Conservation (phyloP, 1,284 basidiomycete genomes). For the Puccinia sorghi region DNA sequence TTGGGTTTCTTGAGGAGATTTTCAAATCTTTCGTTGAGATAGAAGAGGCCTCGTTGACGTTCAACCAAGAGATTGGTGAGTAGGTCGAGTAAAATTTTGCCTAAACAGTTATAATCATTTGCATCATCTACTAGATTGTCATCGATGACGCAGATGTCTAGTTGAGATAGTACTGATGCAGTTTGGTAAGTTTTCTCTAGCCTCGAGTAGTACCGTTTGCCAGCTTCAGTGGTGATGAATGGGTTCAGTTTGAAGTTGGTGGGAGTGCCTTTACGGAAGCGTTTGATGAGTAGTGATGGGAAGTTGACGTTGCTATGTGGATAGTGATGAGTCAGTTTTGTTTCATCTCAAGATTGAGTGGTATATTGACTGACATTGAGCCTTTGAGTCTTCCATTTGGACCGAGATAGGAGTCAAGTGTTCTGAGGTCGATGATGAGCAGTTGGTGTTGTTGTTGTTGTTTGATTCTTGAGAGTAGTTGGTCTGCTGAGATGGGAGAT, state of each 20-base stretch:
- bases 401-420: slow-evolving; percentile 27
- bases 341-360: background rate
- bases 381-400: slow-evolving; percentile 41
- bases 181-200: slow-evolving; percentile 16
- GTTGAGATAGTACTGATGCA: slow-evolving; percentile 11
- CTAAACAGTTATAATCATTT: background rate
- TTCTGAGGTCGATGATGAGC: slow-evolving; percentile 46
- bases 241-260: slow-evolving; percentile 52
- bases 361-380: slow-evolving; percentile 46
- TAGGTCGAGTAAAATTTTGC: slow-evolving; percentile 27
- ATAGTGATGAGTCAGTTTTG: slow-evolving; percentile 59
- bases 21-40: slow-evolving; percentile 13
- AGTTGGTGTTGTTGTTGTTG: background rate
- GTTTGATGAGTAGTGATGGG: slow-evolving; percentile 54
- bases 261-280: slow-evolving; percentile 52
- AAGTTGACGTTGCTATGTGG: slow-evolving; percentile 52
- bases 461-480: slow-evolving; percentile 18
- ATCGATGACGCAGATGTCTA: slow-evolving; percentile 48
- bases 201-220: slow-evolving; percentile 50
- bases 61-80: slow-evolving; percentile 13
- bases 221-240: slow-evolving; percentile 54
- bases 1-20: background rate
- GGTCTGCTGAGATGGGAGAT: slow-evolving; percentile 7
- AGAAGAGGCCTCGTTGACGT: slow-evolving; percentile 30
- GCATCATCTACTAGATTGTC: slow-evolving; percentile 15